Base-by-base conservation (phyloP, 805 yeast genomes). In the Geotrichum ghanense region DNA sequence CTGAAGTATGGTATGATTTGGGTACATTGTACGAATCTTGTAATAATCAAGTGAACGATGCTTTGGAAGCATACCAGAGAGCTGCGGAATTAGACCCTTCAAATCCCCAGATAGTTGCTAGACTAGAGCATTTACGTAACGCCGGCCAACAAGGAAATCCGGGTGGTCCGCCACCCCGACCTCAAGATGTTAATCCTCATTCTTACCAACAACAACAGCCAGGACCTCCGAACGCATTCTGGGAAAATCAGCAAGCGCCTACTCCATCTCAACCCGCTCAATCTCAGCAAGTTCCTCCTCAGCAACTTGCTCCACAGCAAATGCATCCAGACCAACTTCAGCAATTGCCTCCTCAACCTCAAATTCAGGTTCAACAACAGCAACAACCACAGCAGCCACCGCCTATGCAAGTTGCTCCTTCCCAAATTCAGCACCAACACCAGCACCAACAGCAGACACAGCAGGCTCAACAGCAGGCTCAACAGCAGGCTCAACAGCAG, bases 1-100 rank as follows among this genome's bases (percentile, higher is more conserved):
- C 92, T 50, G 98, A 92, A 66, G 98, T 92, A 22, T 92, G 98
- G 98, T 92, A 92, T 66, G 98, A 92, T 66, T 74, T 92, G 60
- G 98, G 98, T 49, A 92, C 97, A 3, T 70, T 92, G 39, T 92
- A 92, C 64, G 98, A 92, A 67, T 87, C 97, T 27, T 92, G 98
- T 69, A 92, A 89, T 67, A 89, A 90, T 67, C 98, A 92, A 67
- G 75, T 88, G 50, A 76, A 81, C 50, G 98, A 92, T 63, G 98
- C 98, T 1, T 70, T 92, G 53, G 97, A 92, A 66, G 98, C 98
- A 2, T 92, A 92, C 62, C 85, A 85, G 58, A 92, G 95, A 53
- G 98, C 98, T 3, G 95, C 95, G 27, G 79, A 95, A 45, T 76
- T 92, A 55, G 97, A 92, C 61, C 97, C 97, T 39, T 83, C 78